Evolutionary conservation across 148 eudicot genomes (phyloP).

Genomic region (Persicaria maculosa): DNA sequence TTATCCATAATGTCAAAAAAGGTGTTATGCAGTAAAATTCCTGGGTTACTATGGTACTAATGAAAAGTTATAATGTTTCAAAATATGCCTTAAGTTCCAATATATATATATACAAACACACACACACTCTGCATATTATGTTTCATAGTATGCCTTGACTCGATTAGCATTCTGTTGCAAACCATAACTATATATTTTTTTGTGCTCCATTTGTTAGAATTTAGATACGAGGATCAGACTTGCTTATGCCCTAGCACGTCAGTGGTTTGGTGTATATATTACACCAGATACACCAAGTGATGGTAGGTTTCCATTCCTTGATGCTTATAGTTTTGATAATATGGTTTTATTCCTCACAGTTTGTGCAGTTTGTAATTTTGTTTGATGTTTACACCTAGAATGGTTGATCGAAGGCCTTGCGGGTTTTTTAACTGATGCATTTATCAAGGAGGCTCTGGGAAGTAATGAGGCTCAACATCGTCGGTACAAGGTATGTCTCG

Average conservation of each 20-base stretch:
- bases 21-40: neutral
- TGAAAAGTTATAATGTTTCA: neutral
- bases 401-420: constrained; percentile 98
- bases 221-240: constrained; percentile 85
- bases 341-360: neutral
- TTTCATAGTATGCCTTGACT: no score
- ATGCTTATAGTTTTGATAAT: constrained; percentile 10
- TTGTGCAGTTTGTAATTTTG: neutral
- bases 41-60: neutral
- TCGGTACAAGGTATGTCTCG: constrained; percentile 72
- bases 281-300: constrained; percentile 85
- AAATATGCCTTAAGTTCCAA: neutral
- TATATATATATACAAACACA: no score
- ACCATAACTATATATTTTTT: neutral
- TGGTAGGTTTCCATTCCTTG: constrained; percentile 45
- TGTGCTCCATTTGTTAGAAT: constrained; percentile 38
- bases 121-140: no score
- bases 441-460: constrained; percentile 71
- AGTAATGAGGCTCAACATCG: constrained; percentile 95
- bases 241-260: constrained; percentile 89
- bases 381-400: constrained; percentile 38
- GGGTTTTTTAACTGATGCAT: constrained; percentile 80
- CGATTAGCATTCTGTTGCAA: neutral
- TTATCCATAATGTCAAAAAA: neutral
- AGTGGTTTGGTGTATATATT: constrained; percentile 97